These are phyloP conservation scores for Trichoderma koningiopsis DNA, from an alignment of 2,329 filamentous ascomycete species.

Conservation along the genomic window DNA sequence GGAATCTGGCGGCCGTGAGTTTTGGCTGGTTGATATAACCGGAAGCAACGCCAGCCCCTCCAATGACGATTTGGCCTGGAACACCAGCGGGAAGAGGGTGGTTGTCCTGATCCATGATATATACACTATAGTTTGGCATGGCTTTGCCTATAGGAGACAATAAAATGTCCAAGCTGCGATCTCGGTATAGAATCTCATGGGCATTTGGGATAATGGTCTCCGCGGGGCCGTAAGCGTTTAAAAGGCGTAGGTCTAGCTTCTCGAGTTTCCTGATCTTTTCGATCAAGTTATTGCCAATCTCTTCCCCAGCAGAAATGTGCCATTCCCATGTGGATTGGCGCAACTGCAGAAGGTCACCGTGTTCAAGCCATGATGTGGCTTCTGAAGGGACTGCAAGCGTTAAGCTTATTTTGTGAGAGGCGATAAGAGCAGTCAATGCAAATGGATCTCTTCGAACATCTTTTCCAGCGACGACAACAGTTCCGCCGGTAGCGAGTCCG, in stretches of 20 bases:
- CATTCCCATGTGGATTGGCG: too few relatives aligned
- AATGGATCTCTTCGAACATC: too few relatives aligned
- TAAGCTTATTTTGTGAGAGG: too few relatives aligned
- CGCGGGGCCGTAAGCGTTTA: background rate
- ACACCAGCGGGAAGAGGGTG: conserved; percentile 27
- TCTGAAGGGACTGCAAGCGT: too few relatives aligned
- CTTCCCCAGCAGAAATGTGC: too few relatives aligned
- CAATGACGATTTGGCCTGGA: conserved; percentile 27
- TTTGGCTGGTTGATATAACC: conserved; percentile 42
- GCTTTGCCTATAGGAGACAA: background rate
- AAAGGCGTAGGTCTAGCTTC: background rate
- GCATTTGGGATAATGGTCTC: background rate
- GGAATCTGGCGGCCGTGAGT: background rate
- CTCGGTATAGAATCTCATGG: background rate
- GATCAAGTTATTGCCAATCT: too few relatives aligned
- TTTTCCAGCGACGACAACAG: too few relatives aligned
- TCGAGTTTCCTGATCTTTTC: too few relatives aligned
- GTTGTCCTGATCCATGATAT: conserved; percentile 43
- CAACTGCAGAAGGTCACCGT: too few relatives aligned
- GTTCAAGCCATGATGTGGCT: too few relatives aligned
- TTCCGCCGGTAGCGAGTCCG: too few relatives aligned
- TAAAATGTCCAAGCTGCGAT: background rate
- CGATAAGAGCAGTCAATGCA: too few relatives aligned
- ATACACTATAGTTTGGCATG: conserved; percentile 38
- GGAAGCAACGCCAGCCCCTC: conserved; percentile 43